Base-by-base conservation (phyloP, 768 basidiomycete genomes). In the Lentinula guzmanii region DNA sequence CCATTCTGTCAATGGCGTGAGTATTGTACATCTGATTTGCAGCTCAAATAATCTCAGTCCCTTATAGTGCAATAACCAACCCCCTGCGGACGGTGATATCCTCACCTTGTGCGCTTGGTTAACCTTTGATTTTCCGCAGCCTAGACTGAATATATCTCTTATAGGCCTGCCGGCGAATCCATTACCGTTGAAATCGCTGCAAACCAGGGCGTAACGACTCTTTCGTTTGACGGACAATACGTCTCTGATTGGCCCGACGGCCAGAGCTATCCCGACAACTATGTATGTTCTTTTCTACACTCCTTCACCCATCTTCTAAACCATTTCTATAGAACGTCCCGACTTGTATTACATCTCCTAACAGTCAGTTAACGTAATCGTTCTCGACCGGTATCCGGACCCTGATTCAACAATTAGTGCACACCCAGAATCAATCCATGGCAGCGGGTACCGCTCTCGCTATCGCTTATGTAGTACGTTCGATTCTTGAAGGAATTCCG, bases 401-500 rank as follows among this genome's bases (percentile, higher is more conserved):
- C 54, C 52, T 41, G 13, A 1, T 18, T 43, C 16, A 35, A 60
- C 62, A 10, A 61, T 60, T 46, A 84, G 82, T 84, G 68, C 83
- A 84, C 66, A 74, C 82, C 3, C 80, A 82, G 63, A 82, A 83
- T 63, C 70, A 79, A 59, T 71, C 77, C 6, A 78, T 72, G 71
- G 81, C 82, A 48, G 80, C 83, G 51, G 83, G 83, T 1, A 81
- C 82, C 39, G 82, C 79, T 5, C 82, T 84, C 61, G 82, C 82
- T 15, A 84, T 84, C 60, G 76, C 82, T 16, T 84, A 84, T 65
- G 66, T 76, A 54, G 82, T 81, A 24, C 70, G 61, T 43, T 45
- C 4, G 11, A 42, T n/a, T 52, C 18, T 1, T 28, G 18, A 52
- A 60, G 24, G n/a, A 48, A 52, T 24, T 33, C 50, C 33, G 64